A percentile compares a stretch with the other conserved stretches of the same genome.
phyloP scores from a whole-genome alignment of 345 rosid species.

The Anacardium occidentale region DNA sequence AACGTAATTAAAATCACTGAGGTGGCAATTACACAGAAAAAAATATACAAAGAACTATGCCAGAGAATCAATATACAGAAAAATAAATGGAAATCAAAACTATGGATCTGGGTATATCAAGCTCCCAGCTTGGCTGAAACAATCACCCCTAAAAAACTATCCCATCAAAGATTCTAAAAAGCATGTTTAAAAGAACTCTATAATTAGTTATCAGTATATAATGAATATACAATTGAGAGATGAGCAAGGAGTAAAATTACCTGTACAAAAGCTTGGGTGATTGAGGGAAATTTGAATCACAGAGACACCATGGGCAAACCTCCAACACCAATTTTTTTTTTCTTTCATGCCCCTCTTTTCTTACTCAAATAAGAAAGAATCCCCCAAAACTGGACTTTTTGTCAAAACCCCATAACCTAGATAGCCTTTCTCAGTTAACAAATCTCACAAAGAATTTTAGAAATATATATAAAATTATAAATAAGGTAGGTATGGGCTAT shows the following conservation, averaged over 20 bases:
- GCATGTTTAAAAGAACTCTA: neutral
- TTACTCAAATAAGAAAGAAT: constrained; percentile 19
- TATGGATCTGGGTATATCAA: constrained; percentile 9
- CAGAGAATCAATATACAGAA: neutral
- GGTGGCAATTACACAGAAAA: neutral
- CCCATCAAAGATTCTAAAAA: neutral
- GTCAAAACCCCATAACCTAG: constrained; percentile 24
- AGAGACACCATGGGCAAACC: constrained; percentile 31
- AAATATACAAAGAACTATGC: neutral
- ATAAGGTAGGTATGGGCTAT: constrained; percentile 5
- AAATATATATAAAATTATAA: neutral
- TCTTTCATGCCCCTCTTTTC: constrained; percentile 32
- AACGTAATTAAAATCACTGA: neutral
- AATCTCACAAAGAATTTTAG: neutral
- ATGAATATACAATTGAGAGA: neutral
- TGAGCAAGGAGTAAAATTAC: constrained; percentile 22
- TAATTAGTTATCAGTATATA: constrained; percentile 8
- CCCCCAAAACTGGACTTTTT: constrained; percentile 27
- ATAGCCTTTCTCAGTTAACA: constrained; percentile 1
- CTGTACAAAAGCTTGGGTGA: constrained; percentile 14
- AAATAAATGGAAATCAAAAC: neutral
- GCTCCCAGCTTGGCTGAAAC: neutral
- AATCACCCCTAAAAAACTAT: neutral
- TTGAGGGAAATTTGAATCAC: constrained; percentile 16
- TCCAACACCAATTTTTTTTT: constrained; percentile 22